phyloP scores from a whole-genome alignment of 805 yeast species.

The Lipomyces sp. region DNA sequence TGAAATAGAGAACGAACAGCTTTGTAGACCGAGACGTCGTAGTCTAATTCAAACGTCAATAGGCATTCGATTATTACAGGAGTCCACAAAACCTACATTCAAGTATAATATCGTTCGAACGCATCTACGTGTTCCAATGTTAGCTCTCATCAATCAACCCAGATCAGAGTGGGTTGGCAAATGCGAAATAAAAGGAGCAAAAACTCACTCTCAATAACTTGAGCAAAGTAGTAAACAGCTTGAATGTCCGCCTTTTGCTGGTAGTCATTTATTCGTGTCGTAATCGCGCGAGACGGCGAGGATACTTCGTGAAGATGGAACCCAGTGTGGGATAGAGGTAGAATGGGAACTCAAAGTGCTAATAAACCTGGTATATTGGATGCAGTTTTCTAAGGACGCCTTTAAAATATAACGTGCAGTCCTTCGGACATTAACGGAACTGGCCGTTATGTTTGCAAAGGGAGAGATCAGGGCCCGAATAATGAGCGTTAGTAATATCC shows the following conservation, averaged over 20 bases:
- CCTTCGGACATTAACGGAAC: no score
- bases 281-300: not conserved
- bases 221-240: constrained; percentile 23
- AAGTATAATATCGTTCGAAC: constrained; percentile 30
- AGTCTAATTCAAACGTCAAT: constrained; percentile 18
- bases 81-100: constrained; percentile 22
- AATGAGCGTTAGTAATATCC: no score
- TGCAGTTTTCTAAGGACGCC: no score
- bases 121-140: constrained; percentile 25
- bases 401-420: no score
- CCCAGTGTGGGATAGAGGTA: not conserved
- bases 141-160: not conserved
- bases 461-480: no score
- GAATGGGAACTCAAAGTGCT: no score
- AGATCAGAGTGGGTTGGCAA: not conserved
- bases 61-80: not conserved
- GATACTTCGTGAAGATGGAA: not conserved
- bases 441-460: no score
- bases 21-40: constrained; percentile 36
- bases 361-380: no score
- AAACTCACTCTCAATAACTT: constrained; percentile 24
- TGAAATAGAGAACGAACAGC: constrained; percentile 7
- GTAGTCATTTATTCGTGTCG: constrained; percentile 7
- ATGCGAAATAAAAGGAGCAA: not conserved
- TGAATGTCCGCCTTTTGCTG: constrained; percentile 19